Evolutionary conservation across 2,329 filamentous ascomycete genomes (phyloP).

Genomic region (Colletotrichum brevisporum): DNA sequence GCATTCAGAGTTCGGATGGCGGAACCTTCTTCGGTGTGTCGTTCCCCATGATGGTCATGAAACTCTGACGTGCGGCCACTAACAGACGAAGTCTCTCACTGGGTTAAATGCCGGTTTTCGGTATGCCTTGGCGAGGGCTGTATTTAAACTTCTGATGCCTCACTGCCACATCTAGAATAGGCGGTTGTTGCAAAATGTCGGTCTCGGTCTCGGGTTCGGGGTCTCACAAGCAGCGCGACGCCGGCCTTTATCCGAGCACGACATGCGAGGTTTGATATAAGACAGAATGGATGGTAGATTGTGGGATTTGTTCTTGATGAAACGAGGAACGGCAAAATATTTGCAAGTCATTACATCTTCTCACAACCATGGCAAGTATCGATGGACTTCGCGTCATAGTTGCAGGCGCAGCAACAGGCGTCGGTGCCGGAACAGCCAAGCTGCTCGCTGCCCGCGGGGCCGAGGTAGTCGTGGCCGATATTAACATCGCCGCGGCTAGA

Average conservation of each 20-base stretch:
- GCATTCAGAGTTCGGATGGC: slow-evolving; percentile 14
- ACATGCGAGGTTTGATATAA: background rate
- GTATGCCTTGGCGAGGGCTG: background rate
- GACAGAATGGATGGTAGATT: background rate
- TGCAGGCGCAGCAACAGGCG: slow-evolving; percentile 21
- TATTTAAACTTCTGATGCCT: background rate
- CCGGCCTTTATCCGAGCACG: background rate
- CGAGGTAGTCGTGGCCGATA: slow-evolving; percentile 21
- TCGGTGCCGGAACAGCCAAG: slow-evolving; percentile 22
- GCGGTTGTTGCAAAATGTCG: background rate
- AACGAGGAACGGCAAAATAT: background rate
- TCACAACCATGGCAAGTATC: slow-evolving; percentile 15
- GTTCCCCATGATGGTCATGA: slow-evolving; percentile 2
- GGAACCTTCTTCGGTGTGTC: background rate
- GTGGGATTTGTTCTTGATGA: background rate
- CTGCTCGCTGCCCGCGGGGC: slow-evolving; percentile 21
- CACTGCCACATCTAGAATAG: background rate
- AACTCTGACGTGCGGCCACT: background rate
- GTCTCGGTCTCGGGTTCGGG: slow-evolving; percentile 29
- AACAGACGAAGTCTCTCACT: slow-evolving; percentile 3
- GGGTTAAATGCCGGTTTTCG: background rate
- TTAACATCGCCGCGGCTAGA: slow-evolving; percentile 24
- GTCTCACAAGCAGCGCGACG: background rate
- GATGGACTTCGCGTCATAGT: slow-evolving; percentile 18
- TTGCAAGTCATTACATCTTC: background rate